These are phyloP conservation scores for Citrus inodora DNA, from an alignment of 345 rosid genomes.

Conservation along the genomic window DNA sequence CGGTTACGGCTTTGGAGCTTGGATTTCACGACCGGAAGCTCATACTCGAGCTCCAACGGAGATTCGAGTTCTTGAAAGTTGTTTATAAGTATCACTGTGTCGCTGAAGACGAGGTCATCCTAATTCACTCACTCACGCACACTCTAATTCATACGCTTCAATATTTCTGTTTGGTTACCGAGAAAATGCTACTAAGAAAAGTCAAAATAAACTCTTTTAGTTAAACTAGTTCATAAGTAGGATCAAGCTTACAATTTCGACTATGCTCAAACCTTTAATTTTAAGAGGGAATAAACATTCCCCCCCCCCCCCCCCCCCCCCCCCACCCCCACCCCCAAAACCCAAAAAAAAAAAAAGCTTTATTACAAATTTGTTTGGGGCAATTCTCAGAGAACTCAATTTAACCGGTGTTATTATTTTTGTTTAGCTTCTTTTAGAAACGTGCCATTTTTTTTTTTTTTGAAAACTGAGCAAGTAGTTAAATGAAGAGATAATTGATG, in stretches of 20 bases:
- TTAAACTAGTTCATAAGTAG: neutral
- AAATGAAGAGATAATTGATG: neutral
- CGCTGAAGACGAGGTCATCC: slow-evolving; percentile 75
- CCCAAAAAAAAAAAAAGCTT: no score
- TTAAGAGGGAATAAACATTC: neutral
- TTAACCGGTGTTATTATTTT: neutral
- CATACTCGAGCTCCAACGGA: slow-evolving; percentile 34
- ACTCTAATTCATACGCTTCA: neutral
- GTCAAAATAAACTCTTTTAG: neutral
- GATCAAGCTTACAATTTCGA: neutral
- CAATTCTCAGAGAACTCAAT: neutral
- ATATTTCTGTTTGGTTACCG: neutral
- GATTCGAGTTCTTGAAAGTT: slow-evolving; percentile 67
- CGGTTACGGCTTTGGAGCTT: slow-evolving; percentile 31
- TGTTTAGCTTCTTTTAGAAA: neutral
- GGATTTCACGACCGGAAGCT: slow-evolving; percentile 19
- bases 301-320: no score
- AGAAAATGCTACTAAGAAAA: slow-evolving; percentile 7
- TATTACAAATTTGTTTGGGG: neutral
- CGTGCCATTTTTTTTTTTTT: neutral
- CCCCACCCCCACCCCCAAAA: no score
- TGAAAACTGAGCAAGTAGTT: neutral
- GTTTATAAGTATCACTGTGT: slow-evolving; percentile 58
- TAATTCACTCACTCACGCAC: neutral
- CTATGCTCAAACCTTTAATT: neutral